These are phyloP conservation scores for Thamnidium elegans DNA, from an alignment of 192 early-diverging fungal species.

Conservation along the genomic window DNA sequence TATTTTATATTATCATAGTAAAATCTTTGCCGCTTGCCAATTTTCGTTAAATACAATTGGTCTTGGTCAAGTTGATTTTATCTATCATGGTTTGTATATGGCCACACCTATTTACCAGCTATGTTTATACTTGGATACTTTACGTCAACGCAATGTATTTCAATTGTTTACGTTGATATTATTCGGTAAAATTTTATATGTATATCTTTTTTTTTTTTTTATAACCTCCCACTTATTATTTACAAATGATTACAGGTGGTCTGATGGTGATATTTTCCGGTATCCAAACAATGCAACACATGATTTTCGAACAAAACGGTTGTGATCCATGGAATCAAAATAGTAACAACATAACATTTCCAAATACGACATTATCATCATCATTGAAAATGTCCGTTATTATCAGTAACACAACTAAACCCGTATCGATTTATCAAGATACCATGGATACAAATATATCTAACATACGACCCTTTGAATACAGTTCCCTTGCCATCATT, in stretches of 20 bases:
- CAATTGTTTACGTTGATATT: not conserved
- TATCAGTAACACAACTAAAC: not conserved
- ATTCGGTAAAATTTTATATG: too few relatives aligned
- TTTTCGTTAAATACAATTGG: not conserved
- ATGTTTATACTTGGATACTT: not conserved
- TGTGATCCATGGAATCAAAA: not conserved
- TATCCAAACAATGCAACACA: conserved; percentile 13
- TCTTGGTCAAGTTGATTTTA: not conserved
- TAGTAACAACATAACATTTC: too few relatives aligned
- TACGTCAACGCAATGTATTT: not conserved
- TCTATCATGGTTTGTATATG: conserved; percentile 1
- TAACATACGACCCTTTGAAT: conserved; percentile 6
- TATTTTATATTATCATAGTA: conserved; percentile 1
- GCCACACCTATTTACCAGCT: conserved; percentile 1
- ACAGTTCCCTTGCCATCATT: not conserved
- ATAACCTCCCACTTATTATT: not conserved
- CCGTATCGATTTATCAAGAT: not conserved
- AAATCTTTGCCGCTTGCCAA: not conserved
- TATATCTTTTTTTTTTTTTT: too few relatives aligned
- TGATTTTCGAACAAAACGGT: not conserved
- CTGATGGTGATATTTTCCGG: not conserved
- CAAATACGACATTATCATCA: too few relatives aligned
- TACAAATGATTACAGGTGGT: not conserved
- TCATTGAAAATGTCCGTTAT: too few relatives aligned
- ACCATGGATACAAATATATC: not conserved